A percentile compares a stretch with the other conserved stretches of the same genome.
Conservation (phyloP, 140 eudicot species). For the Bidens hawaiensis region DNA sequence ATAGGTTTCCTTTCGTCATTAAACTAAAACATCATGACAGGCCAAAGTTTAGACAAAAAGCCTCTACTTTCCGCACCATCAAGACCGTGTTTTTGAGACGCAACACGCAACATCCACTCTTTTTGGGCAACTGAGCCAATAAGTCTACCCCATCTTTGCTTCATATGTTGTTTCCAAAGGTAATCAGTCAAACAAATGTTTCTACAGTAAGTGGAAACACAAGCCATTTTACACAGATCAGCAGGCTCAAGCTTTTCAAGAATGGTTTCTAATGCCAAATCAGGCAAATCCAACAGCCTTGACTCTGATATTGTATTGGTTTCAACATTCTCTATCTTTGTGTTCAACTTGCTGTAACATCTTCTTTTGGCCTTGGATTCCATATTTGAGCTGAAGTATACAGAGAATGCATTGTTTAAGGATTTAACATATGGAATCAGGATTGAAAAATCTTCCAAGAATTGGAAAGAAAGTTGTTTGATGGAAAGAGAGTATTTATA, state of each 20-base stretch:
- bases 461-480: conserved; percentile 7
- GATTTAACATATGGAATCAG: conserved; percentile 4
- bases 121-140: conserved; percentile 50
- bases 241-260: conserved; percentile 69
- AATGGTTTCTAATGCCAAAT: conserved; percentile 47
- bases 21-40: conserved; percentile 16
- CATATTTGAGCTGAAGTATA: background rate
- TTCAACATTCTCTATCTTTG: background rate
- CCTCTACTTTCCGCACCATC: conserved; percentile 26
- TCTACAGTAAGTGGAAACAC: conserved; percentile 50
- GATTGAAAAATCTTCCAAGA: conserved; percentile 32
- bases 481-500: background rate
- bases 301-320: conserved; percentile 14
- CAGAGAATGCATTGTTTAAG: conserved; percentile 10
- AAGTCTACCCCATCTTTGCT: conserved; percentile 60
- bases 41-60: conserved; percentile 36
- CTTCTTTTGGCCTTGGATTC: conserved; percentile 1
- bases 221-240: conserved; percentile 51
- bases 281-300: conserved; percentile 53
- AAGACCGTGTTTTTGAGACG: conserved; percentile 32
- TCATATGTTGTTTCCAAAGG: conserved; percentile 62
- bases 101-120: conserved; percentile 48
- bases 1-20: conserved; percentile 7
- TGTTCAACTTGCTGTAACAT: conserved; percentile 8
- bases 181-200: conserved; percentile 52